Evolutionary conservation across 306 rosid species (phyloP).

Genomic region (Nissolia schottii): DNA sequence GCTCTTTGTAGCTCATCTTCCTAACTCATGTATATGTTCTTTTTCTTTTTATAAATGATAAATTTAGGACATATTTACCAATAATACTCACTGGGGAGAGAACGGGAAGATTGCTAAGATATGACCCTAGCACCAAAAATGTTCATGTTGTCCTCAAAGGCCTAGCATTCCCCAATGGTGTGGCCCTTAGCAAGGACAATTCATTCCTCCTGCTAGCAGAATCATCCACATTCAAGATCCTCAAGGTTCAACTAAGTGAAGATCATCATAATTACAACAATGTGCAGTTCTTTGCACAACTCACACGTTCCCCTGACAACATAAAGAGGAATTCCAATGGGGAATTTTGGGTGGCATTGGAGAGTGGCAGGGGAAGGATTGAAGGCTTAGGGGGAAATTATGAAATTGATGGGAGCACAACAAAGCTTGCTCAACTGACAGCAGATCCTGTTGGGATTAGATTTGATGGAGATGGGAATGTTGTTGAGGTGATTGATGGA

Average conservation of each 20-base stretch:
- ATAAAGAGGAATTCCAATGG: conserved; percentile 41
- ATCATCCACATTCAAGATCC: conserved; percentile 14
- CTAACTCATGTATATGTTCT: neutral
- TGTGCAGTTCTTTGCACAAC: conserved; percentile 20
- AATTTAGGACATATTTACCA: conserved; percentile 35
- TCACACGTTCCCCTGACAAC: conserved; percentile 50
- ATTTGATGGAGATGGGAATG: conserved; percentile 36
- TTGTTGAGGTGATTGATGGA: conserved; percentile 42
- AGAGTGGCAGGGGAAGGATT: conserved; percentile 34
- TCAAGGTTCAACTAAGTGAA: conserved; percentile 33
- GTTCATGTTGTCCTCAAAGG: conserved; percentile 38
- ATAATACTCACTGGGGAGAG: conserved; percentile 39
- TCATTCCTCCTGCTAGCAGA: conserved; percentile 48
- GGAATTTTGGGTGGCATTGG: conserved; percentile 52
- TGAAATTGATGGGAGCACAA: neutral
- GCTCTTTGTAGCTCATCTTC: neutral
- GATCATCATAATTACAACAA: conserved; percentile 13
- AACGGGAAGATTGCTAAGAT: conserved; percentile 54
- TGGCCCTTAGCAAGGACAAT: conserved; percentile 52
- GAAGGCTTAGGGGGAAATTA: neutral
- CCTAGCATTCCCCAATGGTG: conserved; percentile 58
- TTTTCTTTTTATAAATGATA: neutral
- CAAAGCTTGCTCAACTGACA: neutral
- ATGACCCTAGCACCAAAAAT: conserved; percentile 34
- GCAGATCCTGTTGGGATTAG: conserved; percentile 47